Percentiles rank a stretch among this genome's conserved stretches.
Conservation (phyloP, 164 flowering plant genomes). For the Cinnamomum chago region DNA sequence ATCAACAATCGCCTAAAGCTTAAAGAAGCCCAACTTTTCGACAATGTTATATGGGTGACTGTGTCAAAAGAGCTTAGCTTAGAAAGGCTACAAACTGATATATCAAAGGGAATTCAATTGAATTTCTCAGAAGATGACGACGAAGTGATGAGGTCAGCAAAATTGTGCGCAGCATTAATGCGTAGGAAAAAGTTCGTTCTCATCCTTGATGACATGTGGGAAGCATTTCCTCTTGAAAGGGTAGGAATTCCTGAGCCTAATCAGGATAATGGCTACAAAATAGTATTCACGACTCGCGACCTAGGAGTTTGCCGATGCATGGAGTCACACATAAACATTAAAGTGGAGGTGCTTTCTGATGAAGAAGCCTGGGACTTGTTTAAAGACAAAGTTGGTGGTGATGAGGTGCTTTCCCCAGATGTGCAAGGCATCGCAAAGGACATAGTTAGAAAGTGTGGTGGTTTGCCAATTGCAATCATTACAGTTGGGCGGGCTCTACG, state of each 20-base stretch:
- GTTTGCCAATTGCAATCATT: slow-evolving; percentile 9
- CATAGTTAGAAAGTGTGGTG: slow-evolving; percentile 6
- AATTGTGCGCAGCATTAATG: slow-evolving; percentile 1
- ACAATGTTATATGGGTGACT: slow-evolving; percentile 1
- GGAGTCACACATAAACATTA: background rate
- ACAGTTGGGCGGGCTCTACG: slow-evolving; percentile 10
- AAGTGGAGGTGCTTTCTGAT: slow-evolving; percentile 8
- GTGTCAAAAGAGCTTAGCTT: background rate
- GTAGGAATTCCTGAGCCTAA: slow-evolving; percentile 6
- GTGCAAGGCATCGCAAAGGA: slow-evolving; percentile 1
- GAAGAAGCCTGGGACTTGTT: slow-evolving; percentile 12
- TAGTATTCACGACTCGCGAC: slow-evolving; percentile 3
- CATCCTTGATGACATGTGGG: background rate
- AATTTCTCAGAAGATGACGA: background rate
- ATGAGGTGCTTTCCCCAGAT: background rate
- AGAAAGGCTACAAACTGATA: background rate
- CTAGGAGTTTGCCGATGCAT: slow-evolving; percentile 2
- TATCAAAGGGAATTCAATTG: background rate
- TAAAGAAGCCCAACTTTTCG: background rate
- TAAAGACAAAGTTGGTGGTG: background rate
- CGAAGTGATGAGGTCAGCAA: background rate
- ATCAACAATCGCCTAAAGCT: too few relatives aligned
- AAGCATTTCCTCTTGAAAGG: background rate
- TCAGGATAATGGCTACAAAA: slow-evolving; percentile 3
- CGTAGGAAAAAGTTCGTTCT: slow-evolving; percentile 6